Evolutionary conservation across 768 basidiomycete genomes (phyloP).

Genomic region (Termitomyces eurrhizus): DNA sequence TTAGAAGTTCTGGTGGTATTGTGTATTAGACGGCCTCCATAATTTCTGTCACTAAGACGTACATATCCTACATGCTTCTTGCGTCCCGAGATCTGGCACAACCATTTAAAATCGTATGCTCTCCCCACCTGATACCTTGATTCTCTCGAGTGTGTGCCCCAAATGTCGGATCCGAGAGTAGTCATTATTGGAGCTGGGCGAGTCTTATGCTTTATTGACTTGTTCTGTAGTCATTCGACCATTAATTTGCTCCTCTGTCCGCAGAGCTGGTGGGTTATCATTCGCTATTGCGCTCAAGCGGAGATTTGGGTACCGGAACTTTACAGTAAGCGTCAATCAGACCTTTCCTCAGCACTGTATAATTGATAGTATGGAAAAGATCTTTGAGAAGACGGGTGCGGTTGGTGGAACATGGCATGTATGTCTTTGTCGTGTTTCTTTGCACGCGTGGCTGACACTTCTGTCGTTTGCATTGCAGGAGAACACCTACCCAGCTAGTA

Average conservation of each 20-base stretch:
- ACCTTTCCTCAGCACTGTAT: background rate
- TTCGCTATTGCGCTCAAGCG: conserved; percentile 39
- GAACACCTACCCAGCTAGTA: conserved; percentile 30
- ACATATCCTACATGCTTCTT: background rate
- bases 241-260: background rate
- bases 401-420: conserved; percentile 55
- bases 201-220: background rate
- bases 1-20: background rate
- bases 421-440: conserved; percentile 16
- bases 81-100: background rate
- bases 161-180: conserved; percentile 17
- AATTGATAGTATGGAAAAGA: conserved; percentile 23
- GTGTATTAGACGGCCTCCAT: background rate
- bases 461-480: conserved; percentile 20
- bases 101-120: background rate
- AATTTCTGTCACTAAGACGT: background rate
- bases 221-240: background rate
- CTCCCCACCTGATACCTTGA: background rate
- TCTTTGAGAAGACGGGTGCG: conserved; percentile 41
- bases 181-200: conserved; percentile 34
- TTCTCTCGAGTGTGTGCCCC: background rate
- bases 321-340: conserved; percentile 28
- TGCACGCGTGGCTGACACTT: background rate
- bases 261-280: conserved; percentile 39
- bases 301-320: conserved; percentile 33